Base-by-base conservation (phyloP, 768 basidiomycete genomes). In the Tremella yokohamensis region DNA sequence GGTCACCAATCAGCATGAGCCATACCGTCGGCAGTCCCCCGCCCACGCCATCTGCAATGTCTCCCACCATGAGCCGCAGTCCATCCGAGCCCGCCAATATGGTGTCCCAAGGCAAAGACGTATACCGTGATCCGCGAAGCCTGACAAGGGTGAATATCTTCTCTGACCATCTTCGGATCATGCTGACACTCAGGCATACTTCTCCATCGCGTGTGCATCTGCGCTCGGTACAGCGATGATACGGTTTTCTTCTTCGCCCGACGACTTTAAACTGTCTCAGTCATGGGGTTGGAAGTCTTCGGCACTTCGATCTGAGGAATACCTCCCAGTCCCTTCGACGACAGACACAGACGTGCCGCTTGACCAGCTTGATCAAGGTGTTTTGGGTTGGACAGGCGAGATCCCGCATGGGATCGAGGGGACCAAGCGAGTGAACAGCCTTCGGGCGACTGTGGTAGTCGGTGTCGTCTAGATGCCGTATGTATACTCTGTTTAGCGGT, bases 271-370 rank as follows among this genome's bases (percentile, higher is more conserved):
- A 25, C 81, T 90, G 45, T 84, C 85, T 59, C 89, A 92, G 80
- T 89, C 87, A 62, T 94, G 90, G 92, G 92, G 91, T 0, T 93
- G 91, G 91, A 91, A 90, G 78, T 82, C 81, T 53, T 81, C 80
- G 57, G 82, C 82, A 18, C 70, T 85, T 50, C 72, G 81, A 40
- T 77, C 77, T n/a, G 80, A 82, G 64, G 81, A 81, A 67, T 81
- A 79, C 58, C 59, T 80, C 12, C 29, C 29, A 11, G 6, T 34
- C 6, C 29, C 29, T 34, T 34, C 29, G 29, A 34, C 29, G 29
- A 34, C 29, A 34, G 11, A 4, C 29, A 34, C 29, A 4, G 74
- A 79, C 40, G 47, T 58, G 3, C 45, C 59, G 61, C 65, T 40
- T 71, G 61, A 55, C 29, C 47, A 53, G 54, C 38, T 45, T 8